phyloP scores from a whole-genome alignment of 208 protist species.

The Trypanosoma grayi region DNA sequence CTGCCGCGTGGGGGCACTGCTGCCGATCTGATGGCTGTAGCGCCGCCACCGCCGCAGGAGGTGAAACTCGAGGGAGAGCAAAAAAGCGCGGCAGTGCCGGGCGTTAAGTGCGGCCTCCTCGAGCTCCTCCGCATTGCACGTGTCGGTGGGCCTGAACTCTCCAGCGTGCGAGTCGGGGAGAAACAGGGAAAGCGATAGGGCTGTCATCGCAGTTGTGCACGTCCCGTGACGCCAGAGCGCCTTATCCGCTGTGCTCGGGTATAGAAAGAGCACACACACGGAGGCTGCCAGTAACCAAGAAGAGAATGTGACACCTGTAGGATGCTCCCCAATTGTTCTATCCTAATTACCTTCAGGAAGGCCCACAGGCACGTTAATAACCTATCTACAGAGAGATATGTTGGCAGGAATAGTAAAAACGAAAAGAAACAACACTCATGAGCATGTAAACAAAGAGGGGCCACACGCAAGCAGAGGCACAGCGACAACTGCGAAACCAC shows the following conservation, averaged over 20 bases:
- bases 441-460: neutral
- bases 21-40: neutral
- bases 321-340: neutral
- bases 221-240: neutral
- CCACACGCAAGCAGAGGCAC: neutral
- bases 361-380: no score
- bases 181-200: conserved; percentile 1
- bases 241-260: neutral
- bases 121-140: neutral
- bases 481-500: neutral
- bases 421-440: no score
- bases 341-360: no score
- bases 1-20: neutral
- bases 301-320: neutral
- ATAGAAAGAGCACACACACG: neutral
- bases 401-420: neutral
- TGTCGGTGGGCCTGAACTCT: neutral
- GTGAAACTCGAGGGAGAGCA: conserved; percentile 15
- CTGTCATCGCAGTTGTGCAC: neutral
- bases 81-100: conserved; percentile 9
- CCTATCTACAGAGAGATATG: no score
- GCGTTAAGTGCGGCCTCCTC: conserved; percentile 9
- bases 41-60: conserved; percentile 13
- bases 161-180: neutral
- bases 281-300: neutral